Evolutionary conservation across 1,139 yeast genomes (phyloP).

Genomic region (Scheffersomyces illinoinensis): DNA sequence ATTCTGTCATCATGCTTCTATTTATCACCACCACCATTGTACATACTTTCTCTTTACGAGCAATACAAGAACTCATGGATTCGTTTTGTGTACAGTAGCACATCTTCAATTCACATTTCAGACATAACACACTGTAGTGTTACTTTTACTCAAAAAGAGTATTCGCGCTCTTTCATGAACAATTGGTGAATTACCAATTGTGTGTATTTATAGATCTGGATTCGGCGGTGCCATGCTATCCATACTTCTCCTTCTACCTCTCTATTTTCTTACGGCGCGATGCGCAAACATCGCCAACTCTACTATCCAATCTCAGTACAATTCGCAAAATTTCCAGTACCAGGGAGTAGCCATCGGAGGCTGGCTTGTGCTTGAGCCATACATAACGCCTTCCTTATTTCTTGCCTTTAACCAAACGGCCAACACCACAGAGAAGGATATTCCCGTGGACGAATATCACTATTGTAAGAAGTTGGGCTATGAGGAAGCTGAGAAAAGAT

Average conservation of each 20-base stretch:
- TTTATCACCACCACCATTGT: neutral
- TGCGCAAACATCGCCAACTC: conserved; percentile 7
- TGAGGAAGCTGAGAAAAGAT: conserved; percentile 39
- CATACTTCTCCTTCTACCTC: neutral
- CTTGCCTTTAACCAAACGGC: conserved; percentile 30
- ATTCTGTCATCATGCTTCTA: neutral
- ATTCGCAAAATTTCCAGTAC: conserved; percentile 26
- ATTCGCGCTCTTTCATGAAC: neutral
- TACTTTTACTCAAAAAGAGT: neutral
- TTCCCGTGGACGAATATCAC: conserved; percentile 62
- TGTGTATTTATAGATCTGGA: neutral
- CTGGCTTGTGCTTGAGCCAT: conserved; percentile 68
- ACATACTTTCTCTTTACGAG: neutral
- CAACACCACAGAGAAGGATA: conserved; percentile 29
- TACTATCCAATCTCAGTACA: conserved; percentile 11
- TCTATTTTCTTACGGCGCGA: neutral
- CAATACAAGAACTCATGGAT: neutral
- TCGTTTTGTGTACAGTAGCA: neutral
- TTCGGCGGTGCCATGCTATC: neutral
- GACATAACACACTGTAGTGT: neutral
- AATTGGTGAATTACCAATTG: neutral
- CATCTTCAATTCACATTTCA: neutral
- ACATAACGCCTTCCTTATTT: conserved; percentile 62
- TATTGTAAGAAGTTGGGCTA: conserved; percentile 49
- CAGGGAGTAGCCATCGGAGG: conserved; percentile 64